phyloP scores from a whole-genome alignment of 768 basidiomycete species.

The Gyrodon lividus region DNA sequence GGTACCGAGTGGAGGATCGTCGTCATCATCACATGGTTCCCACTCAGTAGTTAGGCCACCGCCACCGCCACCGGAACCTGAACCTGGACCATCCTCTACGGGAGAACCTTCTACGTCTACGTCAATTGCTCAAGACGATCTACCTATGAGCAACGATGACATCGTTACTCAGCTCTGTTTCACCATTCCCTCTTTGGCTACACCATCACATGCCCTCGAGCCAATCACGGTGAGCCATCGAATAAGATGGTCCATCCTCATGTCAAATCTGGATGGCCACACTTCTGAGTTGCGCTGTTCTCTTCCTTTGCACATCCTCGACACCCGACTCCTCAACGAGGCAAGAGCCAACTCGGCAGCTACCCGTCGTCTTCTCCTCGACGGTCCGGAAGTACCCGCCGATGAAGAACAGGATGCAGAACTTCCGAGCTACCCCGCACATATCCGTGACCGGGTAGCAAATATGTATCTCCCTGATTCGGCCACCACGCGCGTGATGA shows the following conservation, averaged over 20 bases:
- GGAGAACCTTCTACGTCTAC: conserved; percentile 11
- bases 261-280: conserved; percentile 87
- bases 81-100: conserved; percentile 1
- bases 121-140: conserved; percentile 12
- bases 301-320: conserved; percentile 83
- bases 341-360: conserved; percentile 68
- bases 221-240: conserved; percentile 78
- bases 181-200: conserved; percentile 55
- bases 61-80: background rate
- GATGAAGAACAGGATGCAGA: conserved; percentile 64
- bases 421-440: conserved; percentile 86
- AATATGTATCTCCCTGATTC: conserved; percentile 69
- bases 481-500: conserved; percentile 61
- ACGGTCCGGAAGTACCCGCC: conserved; percentile 34
- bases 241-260: conserved; percentile 75
- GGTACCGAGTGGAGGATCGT: conserved; percentile 13
- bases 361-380: conserved; percentile 60
- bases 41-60: background rate
- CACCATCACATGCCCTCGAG: conserved; percentile 72
- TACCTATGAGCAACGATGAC: conserved; percentile 40
- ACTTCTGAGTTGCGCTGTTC: conserved; percentile 94
- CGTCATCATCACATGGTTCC: conserved; percentile 18
- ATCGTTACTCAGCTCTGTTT: conserved; percentile 61
- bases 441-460: conserved; percentile 87
- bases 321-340: conserved; percentile 70